Evolutionary conservation across 2,329 filamentous ascomycete genomes (phyloP), one percentile per base, ranked within the genome.

Genomic region (Fusarium proliferatum): DNA sequence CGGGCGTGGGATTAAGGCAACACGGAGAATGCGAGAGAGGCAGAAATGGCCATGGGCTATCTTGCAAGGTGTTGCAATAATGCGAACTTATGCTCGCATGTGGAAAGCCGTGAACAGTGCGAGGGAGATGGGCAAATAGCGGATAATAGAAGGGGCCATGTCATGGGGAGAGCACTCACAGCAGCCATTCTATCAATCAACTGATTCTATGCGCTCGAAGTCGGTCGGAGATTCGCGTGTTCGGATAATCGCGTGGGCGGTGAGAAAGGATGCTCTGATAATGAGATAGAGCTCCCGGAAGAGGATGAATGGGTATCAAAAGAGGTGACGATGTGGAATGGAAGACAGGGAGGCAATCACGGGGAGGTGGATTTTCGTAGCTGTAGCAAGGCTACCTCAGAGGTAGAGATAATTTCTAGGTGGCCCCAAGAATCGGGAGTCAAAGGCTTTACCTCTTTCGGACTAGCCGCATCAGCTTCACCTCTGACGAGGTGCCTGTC

Each of bases 151-250:
- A 74, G 56, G 67, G 61, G 60, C 73, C 58, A 72, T 67, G 45
- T 65, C 61, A 64, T 69, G 30, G 46, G 76, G 62, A 71, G 60
- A 63, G 67, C 58, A 84, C 82, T 82, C 81, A 84, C 82, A 81
- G 82, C 80, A 82, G 82, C 82, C 82, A 84, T 84, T 81, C 82
- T 84, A 81, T 80, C 78, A 76, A 74, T 76, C 75, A 78, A 79
- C 77, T 77, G 73, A 77, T 79, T 73, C 75, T 75, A 74, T 76
- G 73, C 73, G 74, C 74, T 77, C 76, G 74, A 69, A 66, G 65
- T 67, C 69, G 73, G 61, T 77, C 69, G 66, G 58, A 26, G 48
- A 64, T 49, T 65, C 59, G 66, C 59, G 61, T 77, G 43, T 63
- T 77, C 74, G 69, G 65, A 51, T 62, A 58, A 59, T 76, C 55